Evolutionary conservation across 2,329 filamentous ascomycete species (phyloP).

Genomic region (Ophiostoma sp.): DNA sequence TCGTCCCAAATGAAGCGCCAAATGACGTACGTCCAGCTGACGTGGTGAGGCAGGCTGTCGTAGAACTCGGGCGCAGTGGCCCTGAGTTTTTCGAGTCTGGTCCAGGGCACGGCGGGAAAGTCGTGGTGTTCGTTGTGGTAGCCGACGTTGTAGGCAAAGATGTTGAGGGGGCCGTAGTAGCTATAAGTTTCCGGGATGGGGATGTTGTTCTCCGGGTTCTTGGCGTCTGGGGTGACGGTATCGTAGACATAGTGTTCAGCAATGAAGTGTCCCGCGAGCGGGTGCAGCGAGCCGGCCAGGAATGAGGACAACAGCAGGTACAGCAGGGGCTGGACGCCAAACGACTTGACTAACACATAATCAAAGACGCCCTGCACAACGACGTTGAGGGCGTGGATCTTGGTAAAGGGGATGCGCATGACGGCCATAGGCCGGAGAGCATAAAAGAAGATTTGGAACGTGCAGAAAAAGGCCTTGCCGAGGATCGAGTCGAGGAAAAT

Average conservation of each 20-base stretch:
- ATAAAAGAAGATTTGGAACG: slow-evolving; percentile 99
- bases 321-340: slow-evolving; percentile 65
- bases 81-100: slow-evolving; percentile 73
- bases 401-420: slow-evolving; percentile 84
- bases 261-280: slow-evolving; percentile 96
- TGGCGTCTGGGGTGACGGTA: slow-evolving; percentile 56
- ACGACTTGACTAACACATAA: slow-evolving; percentile 60
- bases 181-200: slow-evolving; percentile 90
- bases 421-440: slow-evolving; percentile 93
- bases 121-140: slow-evolving; percentile 99
- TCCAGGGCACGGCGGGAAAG: slow-evolving; percentile 97
- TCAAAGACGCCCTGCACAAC: slow-evolving; percentile 77
- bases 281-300: slow-evolving; percentile 89
- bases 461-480: slow-evolving; percentile 98
- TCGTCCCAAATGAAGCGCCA: slow-evolving; percentile 95
- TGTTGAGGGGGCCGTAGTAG: slow-evolving; percentile 92
- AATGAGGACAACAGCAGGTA: slow-evolving; percentile 91
- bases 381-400: slow-evolving; percentile 82
- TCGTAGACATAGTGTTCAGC: slow-evolving; percentile 92
- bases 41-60: slow-evolving; percentile 77
- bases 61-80: slow-evolving; percentile 89
- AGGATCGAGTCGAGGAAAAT: slow-evolving; percentile 91
- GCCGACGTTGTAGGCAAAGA: slow-evolving; percentile 95
- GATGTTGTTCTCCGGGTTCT: slow-evolving; percentile 59
- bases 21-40: slow-evolving; percentile 88